Evolutionary conservation across 2,329 filamentous ascomycete genomes (phyloP).

Genomic region (Fusarium sp.): DNA sequence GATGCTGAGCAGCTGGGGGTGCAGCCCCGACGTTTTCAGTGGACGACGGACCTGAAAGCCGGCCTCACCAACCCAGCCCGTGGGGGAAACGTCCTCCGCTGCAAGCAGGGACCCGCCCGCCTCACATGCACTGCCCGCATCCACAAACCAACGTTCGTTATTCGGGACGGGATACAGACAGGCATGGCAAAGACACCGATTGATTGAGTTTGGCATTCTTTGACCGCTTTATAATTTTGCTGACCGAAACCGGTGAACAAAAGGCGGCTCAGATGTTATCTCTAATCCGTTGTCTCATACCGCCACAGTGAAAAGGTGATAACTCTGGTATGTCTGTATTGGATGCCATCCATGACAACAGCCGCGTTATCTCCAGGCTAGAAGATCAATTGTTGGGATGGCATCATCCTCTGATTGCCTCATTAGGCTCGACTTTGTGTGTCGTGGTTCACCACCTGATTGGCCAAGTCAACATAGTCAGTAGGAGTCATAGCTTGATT

Average conservation of each 20-base stretch:
- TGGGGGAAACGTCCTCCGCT: conserved; percentile 19
- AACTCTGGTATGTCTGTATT: not conserved
- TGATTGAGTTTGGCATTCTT: conserved; percentile 5
- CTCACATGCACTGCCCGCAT: conserved; percentile 20
- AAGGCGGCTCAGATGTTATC: no score
- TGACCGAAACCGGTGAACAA: conserved; percentile 33
- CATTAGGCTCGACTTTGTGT: not conserved
- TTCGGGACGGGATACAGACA: conserved; percentile 11
- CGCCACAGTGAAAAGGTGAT: not conserved
- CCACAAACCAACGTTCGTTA: conserved; percentile 19
- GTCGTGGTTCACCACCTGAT: not conserved
- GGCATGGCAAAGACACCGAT: conserved; percentile 7
- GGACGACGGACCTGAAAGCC: conserved; percentile 16
- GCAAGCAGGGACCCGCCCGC: conserved; percentile 29
- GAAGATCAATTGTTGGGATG: conserved; percentile 3
- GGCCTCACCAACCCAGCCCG: not conserved
- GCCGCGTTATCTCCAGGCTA: conserved; percentile 24
- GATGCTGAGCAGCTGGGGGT: conserved; percentile 3
- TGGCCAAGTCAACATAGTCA: not conserved
- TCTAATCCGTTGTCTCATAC: conserved; percentile 1
- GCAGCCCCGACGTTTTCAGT: conserved; percentile 25
- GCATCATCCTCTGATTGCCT: not conserved
- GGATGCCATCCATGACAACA: not conserved
- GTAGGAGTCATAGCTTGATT: not conserved
- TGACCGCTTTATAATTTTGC: conserved; percentile 32